These are phyloP conservation scores for Pythium grandisporangium DNA, from an alignment of 352 stramenopile genomes.

Conservation along the genomic window DNA sequence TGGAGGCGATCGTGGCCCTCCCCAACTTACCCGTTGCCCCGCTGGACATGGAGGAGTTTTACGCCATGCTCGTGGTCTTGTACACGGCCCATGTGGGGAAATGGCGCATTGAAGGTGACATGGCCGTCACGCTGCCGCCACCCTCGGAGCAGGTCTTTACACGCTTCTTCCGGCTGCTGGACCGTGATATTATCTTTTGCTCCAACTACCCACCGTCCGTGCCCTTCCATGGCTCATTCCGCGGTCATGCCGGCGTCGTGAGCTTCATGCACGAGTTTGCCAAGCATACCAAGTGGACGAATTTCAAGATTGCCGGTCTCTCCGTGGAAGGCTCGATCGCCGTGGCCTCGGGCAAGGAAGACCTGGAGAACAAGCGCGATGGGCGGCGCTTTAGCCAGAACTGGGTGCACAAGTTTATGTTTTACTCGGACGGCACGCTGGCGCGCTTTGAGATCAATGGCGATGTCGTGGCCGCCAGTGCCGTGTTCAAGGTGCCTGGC, in stretches of 20 bases:
- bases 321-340: conserved; percentile 79
- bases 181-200: conserved; percentile 83
- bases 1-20: conserved; percentile 81
- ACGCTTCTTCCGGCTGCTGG: conserved; percentile 77
- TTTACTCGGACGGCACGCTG: conserved; percentile 74
- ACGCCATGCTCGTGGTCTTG: conserved; percentile 82
- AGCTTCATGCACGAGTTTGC: conserved; percentile 77
- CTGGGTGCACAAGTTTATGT: conserved; percentile 88
- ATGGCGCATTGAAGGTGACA: conserved; percentile 80
- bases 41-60: conserved; percentile 86
- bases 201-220: conserved; percentile 84
- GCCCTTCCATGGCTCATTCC: conserved; percentile 80
- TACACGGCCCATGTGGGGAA: conserved; percentile 74
- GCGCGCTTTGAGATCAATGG: conserved; percentile 85
- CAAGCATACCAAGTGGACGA: conserved; percentile 70
- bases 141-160: conserved; percentile 84
- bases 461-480: conserved; percentile 77
- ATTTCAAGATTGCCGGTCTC: conserved; percentile 81
- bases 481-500: conserved; percentile 81
- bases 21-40: conserved; percentile 69
- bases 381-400: conserved; percentile 83
- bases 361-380: conserved; percentile 81
- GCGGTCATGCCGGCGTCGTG: conserved; percentile 60
- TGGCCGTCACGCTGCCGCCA: conserved; percentile 79
- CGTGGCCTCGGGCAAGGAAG: conserved; percentile 76